Evolutionary conservation across 345 rosid genomes (phyloP).

Genomic region (Aquilaria malaccensis): DNA sequence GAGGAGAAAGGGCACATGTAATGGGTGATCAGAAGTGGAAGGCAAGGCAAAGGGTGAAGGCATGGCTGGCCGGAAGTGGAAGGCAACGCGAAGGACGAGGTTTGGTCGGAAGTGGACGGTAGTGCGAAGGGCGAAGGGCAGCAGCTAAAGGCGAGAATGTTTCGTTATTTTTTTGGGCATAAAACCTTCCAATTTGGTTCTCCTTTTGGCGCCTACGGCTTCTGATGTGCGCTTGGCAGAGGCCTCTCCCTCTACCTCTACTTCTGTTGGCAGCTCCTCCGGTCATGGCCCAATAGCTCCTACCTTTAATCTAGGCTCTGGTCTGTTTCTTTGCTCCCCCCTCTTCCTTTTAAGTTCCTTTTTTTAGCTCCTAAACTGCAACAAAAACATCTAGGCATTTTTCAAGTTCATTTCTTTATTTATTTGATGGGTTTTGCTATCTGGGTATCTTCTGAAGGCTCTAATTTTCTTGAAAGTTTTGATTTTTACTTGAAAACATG

Average conservation of each 20-base stretch:
- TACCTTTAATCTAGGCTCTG: slow-evolving; percentile 77
- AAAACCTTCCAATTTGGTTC: slow-evolving; percentile 36
- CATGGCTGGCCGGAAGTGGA: too few species aligned
- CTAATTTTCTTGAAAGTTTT: slow-evolving; percentile 12
- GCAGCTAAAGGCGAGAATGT: slow-evolving; percentile 52
- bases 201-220: slow-evolving; percentile 28
- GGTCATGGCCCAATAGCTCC: slow-evolving; percentile 59
- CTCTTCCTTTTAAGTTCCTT: not conserved
- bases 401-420: not conserved
- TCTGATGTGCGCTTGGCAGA: slow-evolving; percentile 21
- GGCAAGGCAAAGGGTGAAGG: too few species aligned
- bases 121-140: not conserved
- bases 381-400: slow-evolving; percentile 1
- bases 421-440: not conserved
- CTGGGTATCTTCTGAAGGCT: not conserved
- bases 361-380: not conserved
- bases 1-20: too few species aligned
- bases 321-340: slow-evolving; percentile 23
- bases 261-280: slow-evolving; percentile 38
- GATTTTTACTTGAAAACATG: slow-evolving; percentile 6
- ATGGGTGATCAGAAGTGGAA: too few species aligned
- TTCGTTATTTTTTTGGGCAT: slow-evolving; percentile 81
- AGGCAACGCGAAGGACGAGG: too few species aligned
- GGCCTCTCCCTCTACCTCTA: slow-evolving; percentile 40
- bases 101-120: too few species aligned